Evolutionary conservation across 1,284 basidiomycete genomes (phyloP).

Genomic region (Mycosarcoma mackinlayi): DNA sequence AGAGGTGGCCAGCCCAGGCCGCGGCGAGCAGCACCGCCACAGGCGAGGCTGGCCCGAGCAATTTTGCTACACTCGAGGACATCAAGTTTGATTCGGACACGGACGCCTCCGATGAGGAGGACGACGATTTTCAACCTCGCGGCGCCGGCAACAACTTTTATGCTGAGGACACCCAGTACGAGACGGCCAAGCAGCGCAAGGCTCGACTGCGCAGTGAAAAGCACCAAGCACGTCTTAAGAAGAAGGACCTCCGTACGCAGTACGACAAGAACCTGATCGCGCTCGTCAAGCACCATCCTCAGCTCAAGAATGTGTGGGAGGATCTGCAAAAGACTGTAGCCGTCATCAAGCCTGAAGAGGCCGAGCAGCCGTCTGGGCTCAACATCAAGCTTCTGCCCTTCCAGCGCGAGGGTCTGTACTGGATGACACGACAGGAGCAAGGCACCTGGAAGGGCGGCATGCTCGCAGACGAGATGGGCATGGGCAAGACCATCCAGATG

Average conservation of each 20-base stretch:
- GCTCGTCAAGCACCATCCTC: conserved; percentile 70
- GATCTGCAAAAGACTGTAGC: conserved; percentile 74
- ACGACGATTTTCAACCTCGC: conserved; percentile 20
- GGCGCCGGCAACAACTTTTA: conserved; percentile 31
- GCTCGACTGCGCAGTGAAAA: conserved; percentile 45
- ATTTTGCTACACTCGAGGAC: conserved; percentile 21
- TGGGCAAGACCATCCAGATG: conserved; percentile 99
- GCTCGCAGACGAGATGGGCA: conserved; percentile 89
- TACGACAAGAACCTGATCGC: conserved; percentile 36
- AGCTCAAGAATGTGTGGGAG: conserved; percentile 88
- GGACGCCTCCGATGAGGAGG: conserved; percentile 31
- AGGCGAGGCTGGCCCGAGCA: conserved; percentile 26
- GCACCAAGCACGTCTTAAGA: conserved; percentile 40
- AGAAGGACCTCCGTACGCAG: conserved; percentile 32
- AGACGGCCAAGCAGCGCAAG: conserved; percentile 58
- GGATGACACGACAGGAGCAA: conserved; percentile 95
- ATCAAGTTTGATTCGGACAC: conserved; percentile 24
- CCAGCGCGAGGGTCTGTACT: conserved; percentile 91
- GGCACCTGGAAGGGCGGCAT: conserved; percentile 90
- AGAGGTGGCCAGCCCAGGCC: conserved; percentile 3
- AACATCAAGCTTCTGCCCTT: conserved; percentile 73
- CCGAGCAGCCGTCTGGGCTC: conserved; percentile 79
- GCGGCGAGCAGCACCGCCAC: not conserved
- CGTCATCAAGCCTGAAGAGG: conserved; percentile 74
- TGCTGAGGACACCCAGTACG: conserved; percentile 48